phyloP scores from a whole-genome alignment of 75 land plant species.

The Adiantum capillusveneris region DNA sequence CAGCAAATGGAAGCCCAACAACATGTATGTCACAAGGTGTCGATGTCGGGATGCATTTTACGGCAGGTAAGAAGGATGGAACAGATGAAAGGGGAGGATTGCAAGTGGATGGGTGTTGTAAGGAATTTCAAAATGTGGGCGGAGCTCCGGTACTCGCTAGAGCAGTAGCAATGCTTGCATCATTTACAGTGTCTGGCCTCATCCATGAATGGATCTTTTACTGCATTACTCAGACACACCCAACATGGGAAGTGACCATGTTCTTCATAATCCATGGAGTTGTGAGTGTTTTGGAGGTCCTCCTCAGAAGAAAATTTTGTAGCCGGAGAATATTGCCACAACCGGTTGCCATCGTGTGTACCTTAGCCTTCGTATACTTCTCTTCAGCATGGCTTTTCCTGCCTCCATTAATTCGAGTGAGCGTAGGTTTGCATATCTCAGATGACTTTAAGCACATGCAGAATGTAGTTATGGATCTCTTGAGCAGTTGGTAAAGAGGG shows the following conservation, averaged over 20 bases:
- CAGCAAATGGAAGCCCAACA: background rate
- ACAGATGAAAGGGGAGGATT: background rate
- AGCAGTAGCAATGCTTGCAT: constrained; percentile 21
- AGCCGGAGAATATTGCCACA: constrained; percentile 9
- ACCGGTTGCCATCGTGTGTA: constrained; percentile 14
- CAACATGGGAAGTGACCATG: constrained; percentile 54
- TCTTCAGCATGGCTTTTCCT: constrained; percentile 42
- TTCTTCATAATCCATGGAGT: constrained; percentile 65
- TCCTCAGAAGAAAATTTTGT: constrained; percentile 9
- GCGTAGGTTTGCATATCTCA: constrained; percentile 5
- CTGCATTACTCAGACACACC: constrained; percentile 27
- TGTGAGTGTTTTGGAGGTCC: constrained; percentile 23
- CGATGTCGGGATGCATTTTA: no score
- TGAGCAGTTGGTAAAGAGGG: no score
- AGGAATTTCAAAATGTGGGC: no score
- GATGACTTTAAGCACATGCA: no score
- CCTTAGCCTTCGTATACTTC: constrained; percentile 22
- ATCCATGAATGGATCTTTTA: constrained; percentile 65
- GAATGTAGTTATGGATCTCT: no score
- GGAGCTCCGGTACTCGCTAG: constrained; percentile 2
- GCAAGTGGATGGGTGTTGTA: background rate
- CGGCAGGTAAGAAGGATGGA: background rate
- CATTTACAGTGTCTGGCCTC: constrained; percentile 63
- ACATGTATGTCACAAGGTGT: no score
- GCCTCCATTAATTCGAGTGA: constrained; percentile 34